Evolutionary conservation across 1,284 basidiomycete species (phyloP), one percentile per base, ranked within the genome.

Genomic region (Marasmius fiardii): DNA sequence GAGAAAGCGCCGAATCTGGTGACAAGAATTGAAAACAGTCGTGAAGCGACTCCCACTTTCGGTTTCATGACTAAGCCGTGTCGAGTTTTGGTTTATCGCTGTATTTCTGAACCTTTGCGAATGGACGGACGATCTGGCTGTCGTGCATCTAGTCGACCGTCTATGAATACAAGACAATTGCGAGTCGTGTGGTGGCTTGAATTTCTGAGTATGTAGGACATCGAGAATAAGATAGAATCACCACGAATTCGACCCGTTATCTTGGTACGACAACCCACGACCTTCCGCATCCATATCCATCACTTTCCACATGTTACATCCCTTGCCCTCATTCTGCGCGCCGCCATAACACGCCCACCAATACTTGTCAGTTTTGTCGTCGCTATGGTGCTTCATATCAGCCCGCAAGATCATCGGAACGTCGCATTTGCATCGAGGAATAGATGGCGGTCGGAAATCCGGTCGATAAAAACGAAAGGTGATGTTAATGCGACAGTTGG

Each of bases 401-500:
- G 90, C 79, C n/a, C 88, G 73, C 48, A 93, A 72, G 41, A 90
- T 81, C 53, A 84, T 87, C 2, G 92, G 92, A 12, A 92, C 75
- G 6, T 83, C 86, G 67, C 94, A 97, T 63, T 86, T 83, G 67
- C 94, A 97, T 34, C 76, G 75, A 3, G 89, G 88, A 1, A 80
- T 89, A 34, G 72, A 82, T 11, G 76, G 67, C 0, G 94, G 85
- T 26, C 79, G 77, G 67, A 92, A 97, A 71, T 97, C 94, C 39
- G 91, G 86, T 56, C 91, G 81, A 62, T 90, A 94, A 68, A 93
- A 93, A 41, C 92, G 79, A 68, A 95, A 95, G 0, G 93, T 95
- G 55, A 95, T 88, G 64, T 94, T 95, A 63, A 95, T 93, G 21
- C 93, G 82, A 57, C 81, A 84, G 54, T 86, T 93, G 20, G 81